These are phyloP conservation scores for Pichia nakasei DNA, from an alignment of 805 yeast species.

Conservation along the genomic window DNA sequence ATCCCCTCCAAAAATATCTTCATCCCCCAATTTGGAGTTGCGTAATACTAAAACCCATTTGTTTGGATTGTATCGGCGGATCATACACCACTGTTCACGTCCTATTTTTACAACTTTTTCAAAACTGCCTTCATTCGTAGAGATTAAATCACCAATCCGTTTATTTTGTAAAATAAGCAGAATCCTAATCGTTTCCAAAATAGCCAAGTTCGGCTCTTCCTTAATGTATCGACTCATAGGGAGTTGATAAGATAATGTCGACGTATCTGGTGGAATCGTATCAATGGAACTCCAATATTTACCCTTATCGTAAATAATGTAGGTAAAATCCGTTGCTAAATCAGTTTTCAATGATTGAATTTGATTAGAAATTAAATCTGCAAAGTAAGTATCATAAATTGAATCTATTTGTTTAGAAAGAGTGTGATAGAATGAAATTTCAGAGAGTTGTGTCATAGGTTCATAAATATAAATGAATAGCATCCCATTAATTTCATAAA, in stretches of 20 bases:
- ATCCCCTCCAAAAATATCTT: slow-evolving; percentile 19
- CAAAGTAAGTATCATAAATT: slow-evolving; percentile 18
- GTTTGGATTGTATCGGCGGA: slow-evolving; percentile 6
- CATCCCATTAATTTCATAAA: slow-evolving; percentile 26
- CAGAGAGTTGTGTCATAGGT: not conserved
- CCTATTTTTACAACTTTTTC: slow-evolving; percentile 21
- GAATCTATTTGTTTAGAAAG: slow-evolving; percentile 15
- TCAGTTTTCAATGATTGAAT: slow-evolving; percentile 16
- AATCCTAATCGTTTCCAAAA: not conserved
- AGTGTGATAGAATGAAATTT: slow-evolving; percentile 7
- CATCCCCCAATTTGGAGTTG: slow-evolving; percentile 12
- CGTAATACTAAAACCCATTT: slow-evolving; percentile 17
- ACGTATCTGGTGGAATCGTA: slow-evolving; percentile 17
- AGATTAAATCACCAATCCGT: not conserved
- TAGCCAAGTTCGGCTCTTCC: not conserved
- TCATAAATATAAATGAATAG: slow-evolving; percentile 18
- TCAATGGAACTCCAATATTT: slow-evolving; percentile 22
- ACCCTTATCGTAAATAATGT: slow-evolving; percentile 16
- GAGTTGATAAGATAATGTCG: slow-evolving; percentile 4
- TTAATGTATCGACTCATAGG: not conserved
- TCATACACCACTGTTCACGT: slow-evolving; percentile 22
- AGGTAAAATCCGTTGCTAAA: slow-evolving; percentile 16
- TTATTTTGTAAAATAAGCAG: slow-evolving; percentile 6
- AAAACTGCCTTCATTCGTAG: not conserved
- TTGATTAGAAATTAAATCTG: slow-evolving; percentile 21